These are phyloP conservation scores for Paecilomyces formosus DNA, from an alignment of 2,329 filamentous ascomycete species.

Conservation along the genomic window DNA sequence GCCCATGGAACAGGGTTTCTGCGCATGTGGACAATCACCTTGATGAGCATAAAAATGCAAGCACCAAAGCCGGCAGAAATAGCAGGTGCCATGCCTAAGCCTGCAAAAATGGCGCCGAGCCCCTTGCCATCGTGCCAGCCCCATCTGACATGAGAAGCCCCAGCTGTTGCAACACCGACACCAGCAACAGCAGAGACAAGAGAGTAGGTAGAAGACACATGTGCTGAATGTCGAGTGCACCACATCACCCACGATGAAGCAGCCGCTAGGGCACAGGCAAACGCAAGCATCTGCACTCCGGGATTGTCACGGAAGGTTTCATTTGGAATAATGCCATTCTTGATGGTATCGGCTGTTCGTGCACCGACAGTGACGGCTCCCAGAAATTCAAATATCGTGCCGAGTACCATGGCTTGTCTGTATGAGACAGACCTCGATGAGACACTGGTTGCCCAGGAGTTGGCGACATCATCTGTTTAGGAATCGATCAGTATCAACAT, in stretches of 20 bases:
- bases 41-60: slow-evolving; percentile 66
- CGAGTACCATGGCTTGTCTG: slow-evolving; percentile 60
- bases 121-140: slow-evolving; percentile 63
- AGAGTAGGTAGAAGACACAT: slow-evolving; percentile 67
- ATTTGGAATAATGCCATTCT: slow-evolving; percentile 65
- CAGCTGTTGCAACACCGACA: slow-evolving; percentile 61
- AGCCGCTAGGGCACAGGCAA: slow-evolving; percentile 56
- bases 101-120: slow-evolving; percentile 64
- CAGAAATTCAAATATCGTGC: slow-evolving; percentile 60
- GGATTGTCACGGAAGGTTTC: slow-evolving; percentile 53
- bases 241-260: slow-evolving; percentile 71
- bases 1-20: slow-evolving; percentile 66
- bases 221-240: slow-evolving; percentile 66
- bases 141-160: slow-evolving; percentile 57
- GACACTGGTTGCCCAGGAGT: slow-evolving; percentile 73
- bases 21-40: slow-evolving; percentile 62
- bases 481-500: slow-evolving; percentile 9
- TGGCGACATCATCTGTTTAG: slow-evolving; percentile 67
- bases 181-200: slow-evolving; percentile 62
- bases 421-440: slow-evolving; percentile 71
- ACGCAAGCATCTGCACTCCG: slow-evolving; percentile 61
- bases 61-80: slow-evolving; percentile 60
- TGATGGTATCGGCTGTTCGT: slow-evolving; percentile 68
- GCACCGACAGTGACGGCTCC: slow-evolving; percentile 62
- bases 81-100: slow-evolving; percentile 61